Conservation (phyloP, 2,329 filamentous ascomycete genomes). For the Aureobasidium sp. region DNA sequence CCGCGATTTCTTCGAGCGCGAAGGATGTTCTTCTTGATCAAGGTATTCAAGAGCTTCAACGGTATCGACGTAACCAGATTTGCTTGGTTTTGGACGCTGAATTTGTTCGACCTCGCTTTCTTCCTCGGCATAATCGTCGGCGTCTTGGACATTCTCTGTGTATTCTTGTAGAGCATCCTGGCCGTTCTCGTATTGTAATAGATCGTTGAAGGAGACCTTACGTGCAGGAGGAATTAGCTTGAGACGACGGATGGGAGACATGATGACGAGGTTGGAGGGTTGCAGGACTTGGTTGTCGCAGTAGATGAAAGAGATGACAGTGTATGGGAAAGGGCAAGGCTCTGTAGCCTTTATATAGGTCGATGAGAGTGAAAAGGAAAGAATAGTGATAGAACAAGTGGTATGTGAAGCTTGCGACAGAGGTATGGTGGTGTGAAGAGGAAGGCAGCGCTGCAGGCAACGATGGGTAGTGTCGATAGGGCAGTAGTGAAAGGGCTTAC, state of each 20-base stretch:
- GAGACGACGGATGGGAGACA: neutral
- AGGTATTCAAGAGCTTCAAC: neutral
- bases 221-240: neutral
- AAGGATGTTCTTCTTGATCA: slow-evolving; percentile 9
- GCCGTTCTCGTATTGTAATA: slow-evolving; percentile 39
- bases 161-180: slow-evolving; percentile 36
- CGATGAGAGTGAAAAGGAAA: neutral
- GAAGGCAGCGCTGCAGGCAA: neutral
- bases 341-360: neutral
- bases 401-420: neutral
- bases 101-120: slow-evolving; percentile 7
- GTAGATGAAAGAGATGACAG: neutral
- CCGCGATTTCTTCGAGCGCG: slow-evolving; percentile 13
- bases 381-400: neutral
- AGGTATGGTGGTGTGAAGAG: neutral
- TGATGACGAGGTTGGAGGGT: neutral
- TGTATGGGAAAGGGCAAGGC: neutral
- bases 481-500: slow-evolving; percentile 26
- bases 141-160: slow-evolving; percentile 16
- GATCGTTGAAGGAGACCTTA: slow-evolving; percentile 38
- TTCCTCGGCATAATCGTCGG: slow-evolving; percentile 11
- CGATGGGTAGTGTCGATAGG: neutral
- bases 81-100: neutral
- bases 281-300: neutral
- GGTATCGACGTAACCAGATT: slow-evolving; percentile 4